Percentiles rank a stretch among this genome's conserved stretches.
Evolutionary conservation across 106 monocot genomes (phyloP).

Genomic region (Cymbidium sinense): DNA sequence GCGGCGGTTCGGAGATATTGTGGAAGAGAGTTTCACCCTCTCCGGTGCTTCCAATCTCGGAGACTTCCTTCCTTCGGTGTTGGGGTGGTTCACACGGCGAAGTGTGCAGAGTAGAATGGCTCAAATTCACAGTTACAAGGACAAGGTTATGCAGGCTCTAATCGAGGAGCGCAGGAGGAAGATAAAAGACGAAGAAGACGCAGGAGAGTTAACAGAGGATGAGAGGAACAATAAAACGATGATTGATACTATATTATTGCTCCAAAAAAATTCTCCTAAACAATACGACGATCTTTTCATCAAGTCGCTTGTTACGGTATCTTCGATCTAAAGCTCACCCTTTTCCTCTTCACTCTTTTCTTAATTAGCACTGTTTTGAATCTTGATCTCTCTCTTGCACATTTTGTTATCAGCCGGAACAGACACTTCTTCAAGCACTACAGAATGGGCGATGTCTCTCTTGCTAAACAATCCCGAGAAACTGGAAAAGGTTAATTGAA

Average conservation of each 20-base stretch:
- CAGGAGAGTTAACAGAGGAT: too few species aligned
- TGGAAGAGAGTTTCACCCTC: conserved; percentile 4
- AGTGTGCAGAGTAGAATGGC: conserved; percentile 11
- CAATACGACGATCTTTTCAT: conserved; percentile 33
- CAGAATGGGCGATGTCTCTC: conserved; percentile 15
- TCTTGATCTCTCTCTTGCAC: not conserved
- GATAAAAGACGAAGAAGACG: not conserved
- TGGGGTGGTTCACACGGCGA: conserved; percentile 2
- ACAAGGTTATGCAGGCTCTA: conserved; percentile 21
- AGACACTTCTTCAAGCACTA: conserved; percentile 1
- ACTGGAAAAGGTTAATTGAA: not conserved
- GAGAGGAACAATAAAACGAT: not conserved
- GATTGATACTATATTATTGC: conserved; percentile 19
- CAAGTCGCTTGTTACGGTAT: conserved; percentile 24
- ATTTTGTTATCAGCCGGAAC: conserved; percentile 7
- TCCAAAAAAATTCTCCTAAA: conserved; percentile 24
- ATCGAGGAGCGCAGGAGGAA: conserved; percentile 23
- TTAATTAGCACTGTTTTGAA: too few species aligned
- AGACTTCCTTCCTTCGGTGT: conserved; percentile 21
- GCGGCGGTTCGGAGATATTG: not conserved
- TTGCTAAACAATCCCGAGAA: conserved; percentile 15
- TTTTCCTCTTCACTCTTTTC: not conserved
- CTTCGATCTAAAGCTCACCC: not conserved
- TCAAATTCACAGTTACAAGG: conserved; percentile 7
- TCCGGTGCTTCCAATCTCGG: conserved; percentile 6